These are phyloP conservation scores for Cyberlindnera misumaiensis DNA, from an alignment of 805 yeast species.

Conservation along the genomic window DNA sequence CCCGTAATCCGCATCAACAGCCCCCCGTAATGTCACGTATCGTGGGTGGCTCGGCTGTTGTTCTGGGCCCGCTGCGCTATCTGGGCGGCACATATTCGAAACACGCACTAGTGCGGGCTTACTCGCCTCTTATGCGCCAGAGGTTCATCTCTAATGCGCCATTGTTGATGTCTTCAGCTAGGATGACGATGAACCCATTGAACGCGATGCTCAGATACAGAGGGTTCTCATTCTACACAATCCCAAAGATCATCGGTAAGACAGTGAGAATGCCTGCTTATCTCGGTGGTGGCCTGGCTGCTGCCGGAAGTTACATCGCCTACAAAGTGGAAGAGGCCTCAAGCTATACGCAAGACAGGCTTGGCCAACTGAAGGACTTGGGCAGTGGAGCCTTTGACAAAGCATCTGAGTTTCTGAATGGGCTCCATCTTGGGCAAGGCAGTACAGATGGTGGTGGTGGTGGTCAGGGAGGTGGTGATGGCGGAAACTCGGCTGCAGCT, in stretches of 20 bases:
- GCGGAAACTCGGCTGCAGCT: conserved; percentile 30
- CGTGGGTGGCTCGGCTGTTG: not conserved
- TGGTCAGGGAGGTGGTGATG: conserved; percentile 6
- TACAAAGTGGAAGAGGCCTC: conserved; percentile 89
- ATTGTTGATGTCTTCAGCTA: conserved; percentile 1
- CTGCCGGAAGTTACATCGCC: conserved; percentile 89
- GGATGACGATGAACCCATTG: not conserved
- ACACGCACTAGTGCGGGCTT: not conserved
- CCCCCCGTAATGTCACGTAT: too few species aligned
- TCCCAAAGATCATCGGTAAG: conserved; percentile 50
- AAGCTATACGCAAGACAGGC: conserved; percentile 57
- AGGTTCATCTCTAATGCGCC: conserved; percentile 7
- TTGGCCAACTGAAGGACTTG: conserved; percentile 55
- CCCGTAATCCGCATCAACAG: too few species aligned
- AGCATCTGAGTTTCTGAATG: conserved; percentile 18
- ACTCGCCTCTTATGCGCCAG: conserved; percentile 1
- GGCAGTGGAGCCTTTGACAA: conserved; percentile 48
- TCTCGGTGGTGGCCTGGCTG: conserved; percentile 86
- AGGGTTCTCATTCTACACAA: conserved; percentile 23
- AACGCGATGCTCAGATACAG: conserved; percentile 1
- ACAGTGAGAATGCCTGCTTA: conserved; percentile 66
- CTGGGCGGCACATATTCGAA: not conserved
- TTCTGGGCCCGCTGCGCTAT: not conserved
- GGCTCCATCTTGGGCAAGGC: conserved; percentile 19
- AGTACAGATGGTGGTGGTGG: conserved; percentile 16